Base-by-base conservation (phyloP, 2,329 filamentous ascomycete genomes). In the Pleurostoma richardsiae region DNA sequence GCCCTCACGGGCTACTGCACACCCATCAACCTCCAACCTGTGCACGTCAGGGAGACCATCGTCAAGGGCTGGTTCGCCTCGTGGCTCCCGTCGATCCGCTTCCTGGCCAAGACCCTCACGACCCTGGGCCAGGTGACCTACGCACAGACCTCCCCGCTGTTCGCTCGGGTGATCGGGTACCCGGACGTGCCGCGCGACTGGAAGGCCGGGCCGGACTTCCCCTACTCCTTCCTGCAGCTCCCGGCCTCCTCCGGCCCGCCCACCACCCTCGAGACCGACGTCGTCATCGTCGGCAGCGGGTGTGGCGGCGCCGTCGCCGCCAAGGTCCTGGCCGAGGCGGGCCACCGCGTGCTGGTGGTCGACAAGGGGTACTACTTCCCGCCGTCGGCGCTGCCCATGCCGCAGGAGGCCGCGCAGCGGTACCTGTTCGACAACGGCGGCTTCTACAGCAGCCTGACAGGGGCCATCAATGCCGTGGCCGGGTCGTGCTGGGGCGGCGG, bases 201-300 rank as follows among this genome's bases (percentile, higher is more conserved):
- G 69, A 67, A 67, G 41, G 68, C 76, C 1, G 75, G 70, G 3
- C 66, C 73, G 36, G 71, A 71, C 4, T 80, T 76, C 49, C 68
- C 77, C 33, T 88, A 78, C 58, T 62, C 72, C 1, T 88, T 88
- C 55, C 58, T 86, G 41, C 82, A 87, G 57, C 71, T 85, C 53
- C 63, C 60, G 40, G 45, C 58, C 3, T 62, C 59, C 5, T 52
- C 55, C n/a, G 53, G 58, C 4, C 52, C 44, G 29, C 49, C 72
- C 4, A 71, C 80, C 0, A 80, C 83, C 52, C 69, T 95, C 38
- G 81, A 90, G 45, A 85, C 87, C 0, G 92, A 96, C 62, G 82
- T 95, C 1, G 81, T 95, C 39, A 83, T 96, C 48, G 77, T 96
- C 26, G 91, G 91, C 3, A 94, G 88, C 36, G 91, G 91, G 29